phyloP scores from a whole-genome alignment of 306 rosid species.

The Cyclanthera cordifolia region DNA sequence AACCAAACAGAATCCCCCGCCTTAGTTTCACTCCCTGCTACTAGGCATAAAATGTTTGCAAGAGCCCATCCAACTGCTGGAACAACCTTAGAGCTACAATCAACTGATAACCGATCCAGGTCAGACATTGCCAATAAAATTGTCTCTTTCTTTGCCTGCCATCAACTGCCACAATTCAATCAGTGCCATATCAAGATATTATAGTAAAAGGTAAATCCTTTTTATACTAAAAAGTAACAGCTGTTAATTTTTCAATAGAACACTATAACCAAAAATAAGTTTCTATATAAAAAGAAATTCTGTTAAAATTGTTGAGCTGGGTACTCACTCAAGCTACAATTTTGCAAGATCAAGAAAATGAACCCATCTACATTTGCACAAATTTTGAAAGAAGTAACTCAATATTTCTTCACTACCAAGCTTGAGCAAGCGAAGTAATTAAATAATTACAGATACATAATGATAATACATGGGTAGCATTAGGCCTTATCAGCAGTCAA shows the following conservation, averaged over 20 bases:
- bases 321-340: not conserved
- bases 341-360: not conserved
- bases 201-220: not conserved
- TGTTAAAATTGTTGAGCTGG: not conserved
- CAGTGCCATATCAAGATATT: conserved; percentile 45
- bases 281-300: not conserved
- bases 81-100: conserved; percentile 34
- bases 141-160: conserved; percentile 79
- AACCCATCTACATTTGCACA: not conserved
- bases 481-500: not conserved
- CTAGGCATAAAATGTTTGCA: conserved; percentile 59
- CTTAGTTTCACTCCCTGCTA: conserved; percentile 40
- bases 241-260: not conserved
- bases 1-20: conserved; percentile 40
- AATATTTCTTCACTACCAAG: not conserved
- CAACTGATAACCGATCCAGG: conserved; percentile 32
- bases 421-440: not conserved
- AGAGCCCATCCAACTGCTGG: conserved; percentile 96
- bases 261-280: not conserved
- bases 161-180: conserved; percentile 85
- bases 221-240: not conserved
- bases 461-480: not conserved
- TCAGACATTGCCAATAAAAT: conserved; percentile 48
- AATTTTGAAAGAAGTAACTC: not conserved
- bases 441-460: not conserved